A percentile compares a stretch with the other conserved stretches of the same genome.
phyloP scores from a whole-genome alignment of 225 moss, liverwort and hornwort genomes.

The Antitrichia curtipendula region DNA sequence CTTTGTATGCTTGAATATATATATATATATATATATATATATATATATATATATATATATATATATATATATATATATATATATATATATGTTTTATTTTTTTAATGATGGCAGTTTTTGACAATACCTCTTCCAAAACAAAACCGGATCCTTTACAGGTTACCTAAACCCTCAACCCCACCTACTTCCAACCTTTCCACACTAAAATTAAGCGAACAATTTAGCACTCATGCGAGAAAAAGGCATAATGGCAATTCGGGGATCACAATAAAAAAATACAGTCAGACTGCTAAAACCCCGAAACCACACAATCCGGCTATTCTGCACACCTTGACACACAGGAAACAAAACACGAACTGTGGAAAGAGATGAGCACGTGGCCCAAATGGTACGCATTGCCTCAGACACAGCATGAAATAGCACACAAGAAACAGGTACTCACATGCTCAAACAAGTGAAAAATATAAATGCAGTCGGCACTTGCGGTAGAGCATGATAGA shows the following conservation, averaged over 20 bases:
- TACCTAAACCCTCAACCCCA: no score
- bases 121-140: no score
- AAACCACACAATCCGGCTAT: background rate
- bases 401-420: background rate
- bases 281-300: background rate
- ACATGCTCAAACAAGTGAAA: background rate
- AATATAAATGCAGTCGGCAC: background rate
- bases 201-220: no score
- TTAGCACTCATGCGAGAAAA: background rate
- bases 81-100: no score
- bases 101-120: no score
- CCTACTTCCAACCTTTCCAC: no score
- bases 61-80: no score
- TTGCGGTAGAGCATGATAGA: background rate
- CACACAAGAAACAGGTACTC: background rate
- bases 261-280: background rate
- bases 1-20: no score
- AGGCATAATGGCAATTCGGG: background rate
- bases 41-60: no score
- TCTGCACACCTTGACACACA: background rate
- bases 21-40: no score
- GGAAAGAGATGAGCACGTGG: background rate
- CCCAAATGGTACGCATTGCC: background rate
- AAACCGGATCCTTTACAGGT: no score
- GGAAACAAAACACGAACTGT: background rate